Base-by-base conservation (phyloP, 306 rosid species). In the Ormosia emarginata region DNA sequence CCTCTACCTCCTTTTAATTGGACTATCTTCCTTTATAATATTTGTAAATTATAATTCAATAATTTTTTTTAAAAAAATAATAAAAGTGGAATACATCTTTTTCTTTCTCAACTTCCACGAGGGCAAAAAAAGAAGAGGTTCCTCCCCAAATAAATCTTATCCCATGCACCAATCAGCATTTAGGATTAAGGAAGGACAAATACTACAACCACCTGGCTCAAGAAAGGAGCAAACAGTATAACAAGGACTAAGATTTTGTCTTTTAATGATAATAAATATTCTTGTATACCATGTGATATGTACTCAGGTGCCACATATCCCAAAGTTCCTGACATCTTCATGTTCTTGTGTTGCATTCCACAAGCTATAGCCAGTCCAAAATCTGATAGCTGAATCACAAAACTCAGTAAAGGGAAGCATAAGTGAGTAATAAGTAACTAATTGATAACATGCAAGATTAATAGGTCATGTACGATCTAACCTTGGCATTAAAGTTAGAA, bases 231-330 rank as follows among this genome's bases (percentile, higher is more conserved):
- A 58, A 71, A 40, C 13, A 79, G 11, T 33, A 40, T 43, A 81
- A 64, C 46, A 49, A 58, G 55, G 37, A 61, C 36, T 81, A 58
- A 36, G 53, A 29, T 71, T 29, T 41, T 67, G 46, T 44, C 9
- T 41, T 63, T 39, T 39, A n/a, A 18, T 68, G 34, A 81, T 68
- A 32, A 64, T 24, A 75, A 24, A 81, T 55, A 50, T 50, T 81
- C 70, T 43, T 15, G 58, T 83, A 68, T 89, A 95, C 99, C 99
- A 65, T 95, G 91, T 74, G 88, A 87, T 70, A 90, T 85, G 86
- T 93, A 95, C 77, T 95, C 98, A 1, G 99, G 97, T 58, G 99
- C 96, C 17, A 89, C 90, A 58, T 91, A 90, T 41, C 91, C 92
- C 79, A 84, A 83, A 78, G 92, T 86, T 89, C 93, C 98, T 0